Evolutionary conservation across 169 alveolate species (phyloP), one percentile per base, ranked within the genome.

Genomic region (Plasmodium vinckei): DNA sequence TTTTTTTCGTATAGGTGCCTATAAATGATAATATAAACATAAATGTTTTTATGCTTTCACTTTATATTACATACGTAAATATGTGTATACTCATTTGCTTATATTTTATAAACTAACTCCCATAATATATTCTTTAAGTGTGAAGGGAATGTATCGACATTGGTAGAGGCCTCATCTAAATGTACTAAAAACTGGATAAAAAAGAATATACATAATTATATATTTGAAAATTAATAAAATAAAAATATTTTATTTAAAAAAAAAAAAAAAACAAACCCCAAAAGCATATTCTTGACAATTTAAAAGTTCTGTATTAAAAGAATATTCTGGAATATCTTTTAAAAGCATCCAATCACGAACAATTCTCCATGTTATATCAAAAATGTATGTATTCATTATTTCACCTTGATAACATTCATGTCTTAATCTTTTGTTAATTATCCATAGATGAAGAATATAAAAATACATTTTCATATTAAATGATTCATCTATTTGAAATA

Each of bases 401-500:
- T 87, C 77, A 6, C 96, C 96, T 89, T 88, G 92, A 39, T 94
- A 94, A 46, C 39, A 21, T 67, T 92, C 95, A 65, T 71, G 89
- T 86, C 92, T 72, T 49, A 92, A 89, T 49, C 96, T 77, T 47
- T 94, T 84, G 69, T 92, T 91, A 49, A 93, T 71, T 49, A 93
- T 59, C 96, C 96, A 93, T 10, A 93, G 86, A 70, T 93, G 96
- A 54, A 93, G 49, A 72, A 91, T 53, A 77, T 87, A 71, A 87
- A 93, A 92, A 75, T 93, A 93, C 64, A 91, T 91, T 53, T 93
- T 90, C 86, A 71, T 88, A 70, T 93, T 93, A 82, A 92, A 93
- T 10, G 95, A 94, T 15, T 90, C 92, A 57, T 93, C 94, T 46
- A 93, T 92, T 21, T 72, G 93, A 70, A 93, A 93, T 33, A 67